phyloP scores from a whole-genome alignment of 2,329 filamentous ascomycete genomes.

The Alternaria metachromatica region DNA sequence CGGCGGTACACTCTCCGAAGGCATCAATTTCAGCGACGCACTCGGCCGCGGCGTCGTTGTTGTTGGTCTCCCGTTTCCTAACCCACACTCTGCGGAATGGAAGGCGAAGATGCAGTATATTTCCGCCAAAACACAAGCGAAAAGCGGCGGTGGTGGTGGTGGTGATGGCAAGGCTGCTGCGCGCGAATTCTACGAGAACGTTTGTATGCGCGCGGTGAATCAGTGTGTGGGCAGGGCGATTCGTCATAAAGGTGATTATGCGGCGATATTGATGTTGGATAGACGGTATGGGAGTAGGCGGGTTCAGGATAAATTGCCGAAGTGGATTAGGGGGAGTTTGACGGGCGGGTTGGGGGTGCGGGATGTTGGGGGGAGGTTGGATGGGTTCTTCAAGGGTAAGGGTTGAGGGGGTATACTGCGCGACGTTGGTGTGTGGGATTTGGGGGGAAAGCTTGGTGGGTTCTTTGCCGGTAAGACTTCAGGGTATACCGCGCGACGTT shows the following conservation, averaged over 20 bases:
- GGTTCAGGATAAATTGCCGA: conserved; percentile 80
- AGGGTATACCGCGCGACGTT: no score
- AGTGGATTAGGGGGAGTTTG: conserved; percentile 83
- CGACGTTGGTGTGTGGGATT: no score
- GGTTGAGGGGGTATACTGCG: background rate
- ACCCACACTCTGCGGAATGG: conserved; percentile 88
- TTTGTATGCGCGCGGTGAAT: conserved; percentile 96
- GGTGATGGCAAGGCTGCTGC: conserved; percentile 59
- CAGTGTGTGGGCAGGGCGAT: conserved; percentile 95
- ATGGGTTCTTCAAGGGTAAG: conserved; percentile 48
- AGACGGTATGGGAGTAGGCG: conserved; percentile 75
- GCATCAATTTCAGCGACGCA: conserved; percentile 95
- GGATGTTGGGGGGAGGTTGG: conserved; percentile 52
- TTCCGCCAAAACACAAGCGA: conserved; percentile 62
- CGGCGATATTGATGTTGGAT: conserved; percentile 86
- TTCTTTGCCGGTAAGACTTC: no score
- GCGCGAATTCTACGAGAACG: conserved; percentile 88
- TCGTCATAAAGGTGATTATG: conserved; percentile 85
- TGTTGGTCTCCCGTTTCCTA: conserved; percentile 92
- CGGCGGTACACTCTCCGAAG: conserved; percentile 93
- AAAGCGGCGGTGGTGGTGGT: conserved; percentile 46
- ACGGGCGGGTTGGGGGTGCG: conserved; percentile 45
- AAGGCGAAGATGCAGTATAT: conserved; percentile 89
- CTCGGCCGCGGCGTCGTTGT: conserved; percentile 89
- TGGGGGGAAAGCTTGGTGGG: no score